Evolutionary conservation across 139 green algal species (phyloP).

Genomic region (Spirogloea muscicola): DNA sequence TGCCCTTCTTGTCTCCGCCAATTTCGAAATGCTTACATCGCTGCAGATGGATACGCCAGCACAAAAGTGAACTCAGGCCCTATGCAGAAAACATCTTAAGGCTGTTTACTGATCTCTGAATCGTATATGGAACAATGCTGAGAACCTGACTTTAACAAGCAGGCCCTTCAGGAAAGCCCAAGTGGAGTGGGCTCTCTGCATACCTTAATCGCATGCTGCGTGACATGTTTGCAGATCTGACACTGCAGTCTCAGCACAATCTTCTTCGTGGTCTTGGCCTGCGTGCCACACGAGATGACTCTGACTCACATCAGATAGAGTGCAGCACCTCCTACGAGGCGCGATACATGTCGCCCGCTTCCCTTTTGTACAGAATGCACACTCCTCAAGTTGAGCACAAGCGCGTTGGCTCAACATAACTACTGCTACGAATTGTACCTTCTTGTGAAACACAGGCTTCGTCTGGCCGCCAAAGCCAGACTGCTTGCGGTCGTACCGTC

Average conservation of each 20-base stretch:
- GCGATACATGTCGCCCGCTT: too few species aligned
- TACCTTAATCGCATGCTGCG: slow-evolving; percentile 96
- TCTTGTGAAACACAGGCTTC: slow-evolving; percentile 99
- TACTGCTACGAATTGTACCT: too few species aligned
- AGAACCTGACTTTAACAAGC: not conserved
- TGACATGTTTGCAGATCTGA: slow-evolving; percentile 85
- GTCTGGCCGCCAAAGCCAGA: slow-evolving; percentile 96
- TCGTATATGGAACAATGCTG: not conserved
- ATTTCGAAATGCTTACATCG: slow-evolving; percentile 99
- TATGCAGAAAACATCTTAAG: not conserved
- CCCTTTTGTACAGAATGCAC: too few species aligned
- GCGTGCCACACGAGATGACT: slow-evolving; percentile 38
- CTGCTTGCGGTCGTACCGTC: slow-evolving; percentile 99
- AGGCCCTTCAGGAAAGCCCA: not conserved
- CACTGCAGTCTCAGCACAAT: slow-evolving; percentile 97
- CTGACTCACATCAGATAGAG: too few species aligned
- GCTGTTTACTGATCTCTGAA: not conserved
- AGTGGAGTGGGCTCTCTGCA: not conserved
- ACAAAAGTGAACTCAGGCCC: not conserved
- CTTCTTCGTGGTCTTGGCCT: slow-evolving; percentile 99
- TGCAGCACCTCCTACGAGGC: too few species aligned
- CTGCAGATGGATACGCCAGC: slow-evolving; percentile 55
- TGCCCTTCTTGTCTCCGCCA: slow-evolving; percentile 93
- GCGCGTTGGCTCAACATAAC: too few species aligned
- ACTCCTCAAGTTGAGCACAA: too few species aligned